phyloP scores from a whole-genome alignment of 208 protist genomes.

The Tritrichomonas musculus region DNA sequence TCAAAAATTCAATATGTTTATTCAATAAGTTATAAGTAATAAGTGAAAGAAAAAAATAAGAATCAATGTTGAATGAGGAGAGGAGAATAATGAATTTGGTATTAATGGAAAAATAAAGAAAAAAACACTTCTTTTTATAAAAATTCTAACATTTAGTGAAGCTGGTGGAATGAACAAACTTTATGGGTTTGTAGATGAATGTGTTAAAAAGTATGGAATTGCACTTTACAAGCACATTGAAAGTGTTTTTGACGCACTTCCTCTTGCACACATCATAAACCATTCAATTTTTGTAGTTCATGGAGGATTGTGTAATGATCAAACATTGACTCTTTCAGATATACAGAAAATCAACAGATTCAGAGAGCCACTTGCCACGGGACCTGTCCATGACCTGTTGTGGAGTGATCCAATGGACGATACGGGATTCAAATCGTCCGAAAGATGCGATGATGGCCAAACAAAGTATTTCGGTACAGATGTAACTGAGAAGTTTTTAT shows the following conservation, averaged over 20 bases:
- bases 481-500: constrained; percentile 50
- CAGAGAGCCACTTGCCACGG: neutral
- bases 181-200: constrained; percentile 6
- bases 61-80: too few relatives aligned
- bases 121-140: too few relatives aligned
- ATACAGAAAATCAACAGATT: neutral
- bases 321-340: neutral
- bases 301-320: neutral
- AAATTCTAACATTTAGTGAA: neutral
- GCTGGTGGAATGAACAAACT: neutral
- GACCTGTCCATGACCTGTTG: constrained; percentile 21
- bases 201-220: neutral
- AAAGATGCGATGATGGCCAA: constrained; percentile 35
- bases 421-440: constrained; percentile 31
- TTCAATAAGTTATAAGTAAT: too few relatives aligned
- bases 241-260: neutral
- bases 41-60: too few relatives aligned
- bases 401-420: constrained; percentile 41
- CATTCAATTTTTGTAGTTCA: constrained; percentile 19
- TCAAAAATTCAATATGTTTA: too few relatives aligned
- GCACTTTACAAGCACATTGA: neutral
- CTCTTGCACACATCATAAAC: neutral
- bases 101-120: too few relatives aligned
- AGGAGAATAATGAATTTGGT: too few relatives aligned
- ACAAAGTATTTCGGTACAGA: constrained; percentile 51